phyloP scores from a whole-genome alignment of 2,329 filamentous ascomycete genomes.

The Paracamarosporium sp. region DNA sequence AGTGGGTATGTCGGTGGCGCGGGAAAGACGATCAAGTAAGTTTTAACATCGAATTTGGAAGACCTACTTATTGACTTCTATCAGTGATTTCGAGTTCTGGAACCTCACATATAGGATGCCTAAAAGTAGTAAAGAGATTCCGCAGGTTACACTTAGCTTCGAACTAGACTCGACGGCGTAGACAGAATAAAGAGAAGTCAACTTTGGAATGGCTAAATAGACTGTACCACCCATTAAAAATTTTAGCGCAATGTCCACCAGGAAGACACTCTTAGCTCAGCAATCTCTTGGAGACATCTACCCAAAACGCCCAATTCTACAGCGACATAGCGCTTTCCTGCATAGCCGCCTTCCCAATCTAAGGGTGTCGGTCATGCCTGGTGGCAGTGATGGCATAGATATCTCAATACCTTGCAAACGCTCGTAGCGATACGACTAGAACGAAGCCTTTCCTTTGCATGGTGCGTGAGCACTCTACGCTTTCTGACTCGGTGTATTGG shows the following conservation, averaged over 20 bases:
- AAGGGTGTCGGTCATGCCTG: not conserved
- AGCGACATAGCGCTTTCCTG: not conserved
- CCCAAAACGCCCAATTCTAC: not conserved
- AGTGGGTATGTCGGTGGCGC: slow-evolving; percentile 51
- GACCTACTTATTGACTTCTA: not conserved
- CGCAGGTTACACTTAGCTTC: slow-evolving; percentile 32
- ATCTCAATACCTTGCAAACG: not conserved
- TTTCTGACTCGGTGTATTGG: not conserved
- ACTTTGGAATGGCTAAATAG: not conserved
- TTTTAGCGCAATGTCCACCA: too few relatives aligned
- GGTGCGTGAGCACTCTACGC: not conserved
- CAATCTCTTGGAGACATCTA: not conserved
- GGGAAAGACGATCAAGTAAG: slow-evolving; percentile 47
- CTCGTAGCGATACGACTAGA: not conserved
- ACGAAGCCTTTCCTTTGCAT: not conserved
- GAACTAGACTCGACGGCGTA: slow-evolving; percentile 9
- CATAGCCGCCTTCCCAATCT: not conserved
- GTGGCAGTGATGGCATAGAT: not conserved
- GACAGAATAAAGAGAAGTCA: too few relatives aligned
- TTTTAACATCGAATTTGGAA: slow-evolving; percentile 4
- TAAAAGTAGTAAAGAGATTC: slow-evolving; percentile 26
- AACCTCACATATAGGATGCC: slow-evolving; percentile 52
- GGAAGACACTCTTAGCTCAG: too few relatives aligned
- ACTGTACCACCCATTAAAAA: too few relatives aligned
- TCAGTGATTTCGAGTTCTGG: slow-evolving; percentile 49